Base-by-base conservation (phyloP, 352 stramenopile species). In the Globisporangium spinosum region DNA sequence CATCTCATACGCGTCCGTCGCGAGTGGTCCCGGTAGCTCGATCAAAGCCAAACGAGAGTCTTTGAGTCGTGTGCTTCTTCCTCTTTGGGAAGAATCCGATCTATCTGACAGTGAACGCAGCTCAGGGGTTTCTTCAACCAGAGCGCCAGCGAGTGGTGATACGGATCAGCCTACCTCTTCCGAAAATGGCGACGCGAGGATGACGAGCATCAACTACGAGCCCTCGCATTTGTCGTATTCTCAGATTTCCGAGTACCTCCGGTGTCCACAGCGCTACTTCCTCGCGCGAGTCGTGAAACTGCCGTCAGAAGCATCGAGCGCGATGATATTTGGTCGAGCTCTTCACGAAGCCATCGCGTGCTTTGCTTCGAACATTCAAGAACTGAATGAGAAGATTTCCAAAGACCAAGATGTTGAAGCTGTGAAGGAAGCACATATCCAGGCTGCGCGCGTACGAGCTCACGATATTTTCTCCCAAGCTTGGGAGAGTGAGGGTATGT, bases 221-320 rank as follows among this genome's bases (percentile, higher is more conserved):
- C 82, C 85, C 10, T 35, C 71, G 0, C 85, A 95, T 58, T 68
- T 95, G 58, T 95, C 87, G 38, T 95, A 90, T 58, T 87, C 87
- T 12, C 87, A 95, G 56, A 89, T 95, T 47, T 77, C 80, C 25
- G 84, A 94, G 72, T 95, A 93, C 57, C 69, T 83, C 20, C 83
- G 87, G 17, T 95, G 87, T 70, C 87, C 87, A 8, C 83, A 94
- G 34, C 78, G 83, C 10, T 95, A 95, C 66, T 94, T 89, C 61
- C 67, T 95, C 35, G 65, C 75, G n/a, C 85, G 87, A 8, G 77
- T 83, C 17, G 82, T 89, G 73, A 89, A 82, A 62, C 64, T 92
- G 5, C 65, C 79, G 34, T 73, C 72, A 9, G 70, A 87, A 29
- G 38, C 77, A 12, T 87, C 79, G 3, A 77, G 76, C 40, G 71